Percentiles rank a stretch among this genome's conserved stretches.
These are phyloP conservation scores for Cucurbita moschata DNA, from an alignment of 306 rosid genomes.

Conservation along the genomic window DNA sequence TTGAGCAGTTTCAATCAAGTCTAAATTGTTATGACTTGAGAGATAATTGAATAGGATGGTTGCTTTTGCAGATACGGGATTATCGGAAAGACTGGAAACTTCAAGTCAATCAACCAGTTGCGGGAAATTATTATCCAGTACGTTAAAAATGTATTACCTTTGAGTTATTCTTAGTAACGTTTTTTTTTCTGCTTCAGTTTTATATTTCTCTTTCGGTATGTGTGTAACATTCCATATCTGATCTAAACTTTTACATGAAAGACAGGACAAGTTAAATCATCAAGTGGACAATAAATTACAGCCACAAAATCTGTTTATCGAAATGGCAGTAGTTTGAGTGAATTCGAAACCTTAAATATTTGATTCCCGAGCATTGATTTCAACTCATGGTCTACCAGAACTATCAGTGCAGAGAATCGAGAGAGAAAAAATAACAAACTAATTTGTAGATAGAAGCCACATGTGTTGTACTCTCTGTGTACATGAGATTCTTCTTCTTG, in stretches of 20 bases:
- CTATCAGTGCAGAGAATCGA: not conserved
- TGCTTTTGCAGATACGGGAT: slow-evolving; percentile 49
- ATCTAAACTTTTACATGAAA: not conserved
- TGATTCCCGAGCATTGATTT: not conserved
- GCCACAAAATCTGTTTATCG: no score
- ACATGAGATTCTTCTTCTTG: no score
- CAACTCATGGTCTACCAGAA: not conserved
- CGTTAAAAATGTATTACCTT: not conserved
- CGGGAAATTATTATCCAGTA: slow-evolving; percentile 94
- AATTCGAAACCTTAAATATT: not conserved
- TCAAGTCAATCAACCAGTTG: slow-evolving; percentile 71
- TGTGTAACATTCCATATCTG: not conserved
- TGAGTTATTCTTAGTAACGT: not conserved
- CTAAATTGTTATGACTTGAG: not conserved
- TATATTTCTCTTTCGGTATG: not conserved
- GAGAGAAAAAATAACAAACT: not conserved
- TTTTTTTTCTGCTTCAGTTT: not conserved
- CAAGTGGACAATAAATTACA: not conserved
- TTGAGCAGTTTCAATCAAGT: not conserved
- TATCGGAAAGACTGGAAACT: slow-evolving; percentile 68
- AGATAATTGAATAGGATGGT: not conserved
- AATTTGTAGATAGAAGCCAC: not conserved
- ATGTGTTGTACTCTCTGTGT: not conserved
- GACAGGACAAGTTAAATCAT: not conserved
- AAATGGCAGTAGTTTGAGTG: not conserved